Conservation (phyloP, 2,329 filamentous ascomycete genomes). For the Orbilia ellipsospora region DNA sequence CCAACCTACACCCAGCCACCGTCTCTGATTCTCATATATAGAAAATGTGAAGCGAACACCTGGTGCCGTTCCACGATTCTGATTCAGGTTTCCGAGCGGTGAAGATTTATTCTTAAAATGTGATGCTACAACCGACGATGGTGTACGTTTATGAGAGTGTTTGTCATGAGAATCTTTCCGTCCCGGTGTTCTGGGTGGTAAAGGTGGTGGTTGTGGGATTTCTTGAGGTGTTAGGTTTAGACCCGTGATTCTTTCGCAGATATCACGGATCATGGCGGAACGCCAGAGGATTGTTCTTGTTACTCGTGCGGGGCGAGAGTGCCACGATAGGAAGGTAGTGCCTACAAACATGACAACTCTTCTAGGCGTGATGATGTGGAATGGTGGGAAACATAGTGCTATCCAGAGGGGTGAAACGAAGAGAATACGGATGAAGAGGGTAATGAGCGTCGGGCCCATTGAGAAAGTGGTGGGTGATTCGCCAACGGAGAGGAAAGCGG, state of each 20-base stretch:
- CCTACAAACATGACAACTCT: constrained; percentile 86
- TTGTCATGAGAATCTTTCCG: constrained; percentile 62
- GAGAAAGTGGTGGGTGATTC: constrained; percentile 90
- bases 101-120: constrained; percentile 52
- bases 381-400: constrained; percentile 80
- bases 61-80: constrained; percentile 69
- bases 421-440: constrained; percentile 87
- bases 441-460: constrained; percentile 86
- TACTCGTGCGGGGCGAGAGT: constrained; percentile 85
- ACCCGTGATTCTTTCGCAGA: constrained; percentile 80
- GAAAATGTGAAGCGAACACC: constrained; percentile 97
- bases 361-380: constrained; percentile 85
- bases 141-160: constrained; percentile 66
- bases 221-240: constrained; percentile 65
- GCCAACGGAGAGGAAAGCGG: constrained; percentile 92
- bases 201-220: constrained; percentile 57
- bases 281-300: constrained; percentile 90
- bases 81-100: constrained; percentile 63
- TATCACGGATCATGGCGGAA: constrained; percentile 76
- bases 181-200: constrained; percentile 60
- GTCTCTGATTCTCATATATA: constrained; percentile 93
- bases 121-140: constrained; percentile 62
- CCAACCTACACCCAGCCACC: constrained; percentile 96
- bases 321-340: constrained; percentile 88
- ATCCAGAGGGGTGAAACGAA: constrained; percentile 91